A percentile compares a stretch with the other conserved stretches of the same genome.
Evolutionary conservation across 2,329 filamentous ascomycete species (phyloP).

Genomic region (Pseudohalonectria lignicola): DNA sequence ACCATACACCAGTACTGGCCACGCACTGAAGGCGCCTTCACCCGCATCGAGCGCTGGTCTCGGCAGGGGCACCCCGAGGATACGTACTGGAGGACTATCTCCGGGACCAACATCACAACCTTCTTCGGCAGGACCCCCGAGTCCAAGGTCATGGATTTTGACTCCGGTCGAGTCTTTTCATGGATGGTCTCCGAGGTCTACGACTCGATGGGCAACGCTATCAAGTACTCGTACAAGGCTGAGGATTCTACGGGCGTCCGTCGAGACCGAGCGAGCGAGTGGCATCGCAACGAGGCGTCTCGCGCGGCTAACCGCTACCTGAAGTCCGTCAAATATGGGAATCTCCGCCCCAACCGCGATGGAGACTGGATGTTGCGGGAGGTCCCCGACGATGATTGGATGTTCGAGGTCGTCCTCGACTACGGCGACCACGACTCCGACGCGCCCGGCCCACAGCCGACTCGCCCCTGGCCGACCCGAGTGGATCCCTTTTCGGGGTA

Average conservation of each 20-base stretch:
- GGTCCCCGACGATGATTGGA: conserved; percentile 10
- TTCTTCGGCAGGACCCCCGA: conserved; percentile 8
- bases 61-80: conserved; percentile 3
- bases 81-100: conserved; percentile 10
- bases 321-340: conserved; percentile 13
- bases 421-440: conserved; percentile 19
- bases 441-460: conserved; percentile 8
- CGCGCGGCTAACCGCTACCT: conserved; percentile 4
- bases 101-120: conserved; percentile 4
- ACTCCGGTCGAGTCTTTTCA: conserved; percentile 8
- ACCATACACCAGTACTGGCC: conserved; percentile 9
- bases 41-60: conserved; percentile 9
- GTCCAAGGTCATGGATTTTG: conserved; percentile 4
- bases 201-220: conserved; percentile 13
- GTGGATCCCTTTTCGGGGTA: conserved; percentile 17
- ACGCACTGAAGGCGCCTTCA: conserved; percentile 7
- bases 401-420: conserved; percentile 21
- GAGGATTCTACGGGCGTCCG: conserved; percentile 6
- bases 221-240: conserved; percentile 9
- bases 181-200: conserved; percentile 13
- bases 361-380: not conserved
- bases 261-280: not conserved
- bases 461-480: conserved; percentile 10
- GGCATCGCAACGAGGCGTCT: not conserved
- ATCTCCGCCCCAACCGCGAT: not conserved